Conservation (phyloP, 768 basidiomycete species). For the Lactarius vividus region DNA sequence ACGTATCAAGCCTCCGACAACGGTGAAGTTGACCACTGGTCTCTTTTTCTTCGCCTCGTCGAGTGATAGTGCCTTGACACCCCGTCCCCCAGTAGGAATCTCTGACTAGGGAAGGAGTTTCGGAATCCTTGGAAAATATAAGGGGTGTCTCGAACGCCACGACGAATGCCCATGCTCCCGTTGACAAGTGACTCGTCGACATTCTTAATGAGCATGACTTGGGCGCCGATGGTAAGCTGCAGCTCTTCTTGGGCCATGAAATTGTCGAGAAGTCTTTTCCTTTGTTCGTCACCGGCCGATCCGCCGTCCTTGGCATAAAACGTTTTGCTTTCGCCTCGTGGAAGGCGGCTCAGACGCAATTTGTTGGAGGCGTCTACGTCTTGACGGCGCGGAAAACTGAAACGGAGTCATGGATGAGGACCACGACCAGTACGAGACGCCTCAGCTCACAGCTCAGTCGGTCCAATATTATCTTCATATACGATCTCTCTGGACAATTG, state of each 20-base stretch:
- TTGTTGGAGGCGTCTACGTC: conserved; percentile 88
- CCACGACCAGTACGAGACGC: background rate
- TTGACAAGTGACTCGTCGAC: conserved; percentile 89
- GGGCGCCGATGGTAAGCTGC: conserved; percentile 72
- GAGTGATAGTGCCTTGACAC: conserved; percentile 8
- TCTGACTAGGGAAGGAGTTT: background rate
- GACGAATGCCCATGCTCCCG: conserved; percentile 87
- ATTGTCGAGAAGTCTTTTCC: conserved; percentile 79
- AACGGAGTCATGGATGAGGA: background rate
- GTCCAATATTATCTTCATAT: conserved; percentile 78
- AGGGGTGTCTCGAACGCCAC: conserved; percentile 64
- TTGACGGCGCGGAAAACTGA: conserved; percentile 85
- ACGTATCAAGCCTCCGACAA: conserved; percentile 55
- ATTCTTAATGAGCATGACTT: conserved; percentile 97
- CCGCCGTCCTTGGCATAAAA: conserved; percentile 70
- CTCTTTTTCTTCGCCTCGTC: conserved; percentile 34
- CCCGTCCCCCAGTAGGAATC: background rate
- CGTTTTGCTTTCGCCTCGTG: conserved; percentile 44
- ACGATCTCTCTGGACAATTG: conserved; percentile 64
- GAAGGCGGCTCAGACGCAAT: conserved; percentile 59
- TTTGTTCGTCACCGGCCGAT: conserved; percentile 47
- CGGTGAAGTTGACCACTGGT: conserved; percentile 77
- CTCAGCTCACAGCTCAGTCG: conserved; percentile 80
- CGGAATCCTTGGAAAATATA: conserved; percentile 26
- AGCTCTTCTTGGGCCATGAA: conserved; percentile 83